These are phyloP conservation scores for Parmales sp. DNA, from an alignment of 108 stramenopile species.

Conservation along the genomic window DNA sequence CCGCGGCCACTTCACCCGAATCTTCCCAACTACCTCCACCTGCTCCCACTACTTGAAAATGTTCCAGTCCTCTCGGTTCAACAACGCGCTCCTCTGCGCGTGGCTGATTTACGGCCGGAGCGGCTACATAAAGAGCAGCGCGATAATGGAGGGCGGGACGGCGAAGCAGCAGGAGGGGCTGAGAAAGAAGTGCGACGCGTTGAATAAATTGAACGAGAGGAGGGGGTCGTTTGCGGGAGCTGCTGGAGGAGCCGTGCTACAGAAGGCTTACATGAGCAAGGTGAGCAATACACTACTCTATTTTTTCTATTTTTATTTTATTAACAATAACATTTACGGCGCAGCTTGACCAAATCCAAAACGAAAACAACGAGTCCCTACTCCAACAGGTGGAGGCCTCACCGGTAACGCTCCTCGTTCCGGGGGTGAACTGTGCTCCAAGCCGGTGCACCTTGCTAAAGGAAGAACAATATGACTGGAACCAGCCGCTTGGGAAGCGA, in stretches of 20 bases:
- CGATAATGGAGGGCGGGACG: background rate
- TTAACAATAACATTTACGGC: too few relatives aligned
- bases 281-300: too few relatives aligned
- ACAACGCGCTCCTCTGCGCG: background rate
- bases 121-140: background rate
- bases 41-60: background rate
- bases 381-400: background rate
- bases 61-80: slow-evolving; percentile 5
- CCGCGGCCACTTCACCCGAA: background rate
- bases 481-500: background rate
- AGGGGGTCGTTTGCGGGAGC: background rate
- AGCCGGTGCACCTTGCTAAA: background rate
- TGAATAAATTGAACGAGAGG: background rate
- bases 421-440: background rate
- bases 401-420: background rate
- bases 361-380: background rate
- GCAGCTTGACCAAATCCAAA: too few relatives aligned
- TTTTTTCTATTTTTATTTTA: too few relatives aligned
- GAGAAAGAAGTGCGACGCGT: background rate
- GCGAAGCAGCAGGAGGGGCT: background rate
- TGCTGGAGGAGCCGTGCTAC: background rate
- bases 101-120: background rate
- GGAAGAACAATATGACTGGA: background rate
- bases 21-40: background rate
- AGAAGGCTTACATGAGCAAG: too few relatives aligned